Base-by-base conservation (phyloP, 164 flowering plant genomes). In the Magnolia kwangsiensis region DNA sequence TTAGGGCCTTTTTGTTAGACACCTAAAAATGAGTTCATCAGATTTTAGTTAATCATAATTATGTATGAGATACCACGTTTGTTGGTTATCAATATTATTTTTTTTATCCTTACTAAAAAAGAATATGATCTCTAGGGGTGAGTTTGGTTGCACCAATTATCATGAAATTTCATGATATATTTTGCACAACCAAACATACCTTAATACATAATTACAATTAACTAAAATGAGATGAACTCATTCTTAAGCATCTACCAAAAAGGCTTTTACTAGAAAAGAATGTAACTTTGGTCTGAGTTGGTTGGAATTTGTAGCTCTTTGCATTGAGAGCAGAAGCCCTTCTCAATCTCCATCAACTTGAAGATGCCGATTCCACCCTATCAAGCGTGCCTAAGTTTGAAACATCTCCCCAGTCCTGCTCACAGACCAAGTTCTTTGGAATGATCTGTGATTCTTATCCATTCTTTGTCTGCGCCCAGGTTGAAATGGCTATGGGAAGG, bases 401-500 rank as follows among this genome's bases (percentile, higher is more conserved):
- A 69, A 74, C 75, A 8, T 80, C 72, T 79, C 73, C 83, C 2
- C 68, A 73, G 14, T 82, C 89, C 18, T 83, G 77, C 72, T 81
- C 91, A 23, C 85, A 83, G 27, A 51, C 84, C 20, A 84, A 72
- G 72, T 87, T 87, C 80, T 90, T 85, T 72, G 94, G 92, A 71
- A 90, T 91, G 87, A 78, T 87, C 58, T 80, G 84, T 29, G 91
- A 89, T 78, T 89, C 92, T 21, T 90, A 89, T 65, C 75, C 77
- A 63, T 76, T 76, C 65, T 87, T 82, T 79, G 96, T 89, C 64
- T 85, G 75, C 24, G 86, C 92, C 19, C 91, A 88, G 74, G 81
- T 88, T 69, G 94, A 90, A 45, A 84, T 90, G 90, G 86, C 92
- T 65, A 69, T 88, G 59, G 96, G 98, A 85, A 92, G 97, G 98